Conservation (phyloP, 1,284 basidiomycete species). For the Gymnopus androsaceus region DNA sequence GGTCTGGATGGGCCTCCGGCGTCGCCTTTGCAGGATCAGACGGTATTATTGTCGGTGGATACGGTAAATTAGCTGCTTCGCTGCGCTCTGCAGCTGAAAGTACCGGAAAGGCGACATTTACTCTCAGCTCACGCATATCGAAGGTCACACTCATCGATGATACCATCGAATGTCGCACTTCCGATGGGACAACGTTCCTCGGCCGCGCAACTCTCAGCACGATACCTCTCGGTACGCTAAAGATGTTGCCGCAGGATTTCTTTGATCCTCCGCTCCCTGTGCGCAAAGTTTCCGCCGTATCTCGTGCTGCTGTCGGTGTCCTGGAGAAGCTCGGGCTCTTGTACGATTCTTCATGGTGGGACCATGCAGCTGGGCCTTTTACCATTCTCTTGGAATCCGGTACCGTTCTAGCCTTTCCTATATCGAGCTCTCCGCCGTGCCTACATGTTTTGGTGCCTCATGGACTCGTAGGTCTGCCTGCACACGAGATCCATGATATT, state of each 20-base stretch:
- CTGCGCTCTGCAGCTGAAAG: neutral
- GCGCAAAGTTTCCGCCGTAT: neutral
- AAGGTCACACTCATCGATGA: neutral
- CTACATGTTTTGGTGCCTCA: conserved; percentile 11
- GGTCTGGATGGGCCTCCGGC: conserved; percentile 11
- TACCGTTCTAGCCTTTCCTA: conserved; percentile 3
- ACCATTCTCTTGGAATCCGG: conserved; percentile 4
- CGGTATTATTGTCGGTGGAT: conserved; percentile 11
- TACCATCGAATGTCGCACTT: neutral
- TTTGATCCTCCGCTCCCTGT: conserved; percentile 8
- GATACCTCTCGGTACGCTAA: conserved; percentile 10
- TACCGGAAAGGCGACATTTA: conserved; percentile 7
- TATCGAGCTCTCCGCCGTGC: conserved; percentile 2
- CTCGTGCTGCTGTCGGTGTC: conserved; percentile 7
- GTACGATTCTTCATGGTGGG: conserved; percentile 13
- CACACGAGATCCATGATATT: conserved; percentile 2
- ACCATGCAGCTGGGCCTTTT: conserved; percentile 7
- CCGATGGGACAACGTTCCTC: neutral
- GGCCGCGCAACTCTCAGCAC: conserved; percentile 6
- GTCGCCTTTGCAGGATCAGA: conserved; percentile 13
- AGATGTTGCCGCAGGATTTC: conserved; percentile 3
- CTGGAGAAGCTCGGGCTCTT: conserved; percentile 10
- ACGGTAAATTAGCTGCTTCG: conserved; percentile 2
- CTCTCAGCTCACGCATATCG: neutral
- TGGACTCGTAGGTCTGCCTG: neutral